Evolutionary conservation across 257 asterid species (phyloP).

Genomic region (Primulina huaijiensis): DNA sequence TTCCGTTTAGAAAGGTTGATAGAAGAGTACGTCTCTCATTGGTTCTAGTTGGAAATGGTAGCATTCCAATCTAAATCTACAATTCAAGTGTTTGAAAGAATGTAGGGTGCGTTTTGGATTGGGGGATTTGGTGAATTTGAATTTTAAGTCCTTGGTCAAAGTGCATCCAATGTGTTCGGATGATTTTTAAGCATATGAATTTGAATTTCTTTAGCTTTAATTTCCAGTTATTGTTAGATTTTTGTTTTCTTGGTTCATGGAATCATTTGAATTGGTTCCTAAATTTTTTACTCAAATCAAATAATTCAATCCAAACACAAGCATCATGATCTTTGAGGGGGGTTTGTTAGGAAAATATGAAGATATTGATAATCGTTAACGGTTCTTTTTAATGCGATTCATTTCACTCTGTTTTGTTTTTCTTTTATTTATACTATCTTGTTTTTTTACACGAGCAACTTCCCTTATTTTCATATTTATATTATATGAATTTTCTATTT

Average conservation of each 20-base stretch:
- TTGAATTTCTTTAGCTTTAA: too few relatives aligned
- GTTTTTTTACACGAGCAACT: too few relatives aligned
- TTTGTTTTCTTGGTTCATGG: too few relatives aligned
- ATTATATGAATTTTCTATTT: too few relatives aligned
- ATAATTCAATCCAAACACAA: neutral
- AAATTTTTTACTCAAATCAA: neutral
- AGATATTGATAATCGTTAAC: neutral
- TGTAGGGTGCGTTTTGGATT: neutral
- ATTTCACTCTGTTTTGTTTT: too few relatives aligned
- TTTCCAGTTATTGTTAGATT: too few relatives aligned
- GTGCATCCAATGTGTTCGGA: too few relatives aligned
- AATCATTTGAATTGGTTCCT: neutral
- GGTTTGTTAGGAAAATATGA: neutral
- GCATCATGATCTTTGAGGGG: too few relatives aligned
- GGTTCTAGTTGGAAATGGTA: neutral
- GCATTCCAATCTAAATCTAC: neutral
- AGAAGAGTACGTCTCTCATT: neutral
- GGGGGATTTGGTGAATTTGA: neutral
- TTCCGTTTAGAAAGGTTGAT: neutral
- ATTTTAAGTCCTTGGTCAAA: too few relatives aligned
- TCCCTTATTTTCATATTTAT: too few relatives aligned
- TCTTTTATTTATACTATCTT: too few relatives aligned
- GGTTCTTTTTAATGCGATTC: neutral
- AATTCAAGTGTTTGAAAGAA: neutral
- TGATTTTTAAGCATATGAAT: too few relatives aligned